phyloP scores from a whole-genome alignment of 768 basidiomycete species.

The Cystobasidium ongulense region DNA sequence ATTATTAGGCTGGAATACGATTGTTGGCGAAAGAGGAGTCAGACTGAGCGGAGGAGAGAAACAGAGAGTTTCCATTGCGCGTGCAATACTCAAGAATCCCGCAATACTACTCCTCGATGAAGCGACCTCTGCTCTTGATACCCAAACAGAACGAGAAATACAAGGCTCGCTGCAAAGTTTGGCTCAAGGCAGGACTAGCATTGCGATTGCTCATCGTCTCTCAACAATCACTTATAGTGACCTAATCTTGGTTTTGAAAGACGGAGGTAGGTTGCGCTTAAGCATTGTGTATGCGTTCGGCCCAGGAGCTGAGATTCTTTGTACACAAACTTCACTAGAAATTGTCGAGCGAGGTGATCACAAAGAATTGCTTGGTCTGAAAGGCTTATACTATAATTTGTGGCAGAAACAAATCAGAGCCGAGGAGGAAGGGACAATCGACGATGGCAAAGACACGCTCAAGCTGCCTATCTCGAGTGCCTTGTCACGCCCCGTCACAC shows the following conservation, averaged over 20 bases:
- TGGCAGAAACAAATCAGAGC: slow-evolving; percentile 33
- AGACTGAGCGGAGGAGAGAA: slow-evolving; percentile 63
- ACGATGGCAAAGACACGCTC: not conserved
- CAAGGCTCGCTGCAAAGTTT: slow-evolving; percentile 77
- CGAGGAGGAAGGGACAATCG: slow-evolving; percentile 8
- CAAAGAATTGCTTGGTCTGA: not conserved
- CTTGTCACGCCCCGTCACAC: not conserved
- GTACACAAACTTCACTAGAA: not conserved
- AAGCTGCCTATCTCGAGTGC: not conserved
- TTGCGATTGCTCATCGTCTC: slow-evolving; percentile 39
- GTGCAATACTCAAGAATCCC: slow-evolving; percentile 77
- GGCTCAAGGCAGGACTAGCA: slow-evolving; percentile 45
- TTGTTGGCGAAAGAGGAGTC: slow-evolving; percentile 79
- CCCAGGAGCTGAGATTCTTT: not conserved
- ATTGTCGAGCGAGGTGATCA: slow-evolving; percentile 25
- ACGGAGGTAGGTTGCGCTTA: slow-evolving; percentile 52
- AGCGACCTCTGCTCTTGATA: slow-evolving; percentile 62
- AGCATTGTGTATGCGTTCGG: not conserved
- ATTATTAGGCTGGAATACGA: slow-evolving; percentile 60
- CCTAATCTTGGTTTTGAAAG: slow-evolving; percentile 82
- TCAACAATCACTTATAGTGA: slow-evolving; percentile 57
- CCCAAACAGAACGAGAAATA: slow-evolving; percentile 80
- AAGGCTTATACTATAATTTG: slow-evolving; percentile 28
- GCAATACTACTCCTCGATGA: slow-evolving; percentile 33
- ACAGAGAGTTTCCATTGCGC: slow-evolving; percentile 57